A percentile compares a stretch with the other conserved stretches of the same genome.
Conservation (phyloP, 805 yeast species). For the Metschnikowia vanudenii region DNA sequence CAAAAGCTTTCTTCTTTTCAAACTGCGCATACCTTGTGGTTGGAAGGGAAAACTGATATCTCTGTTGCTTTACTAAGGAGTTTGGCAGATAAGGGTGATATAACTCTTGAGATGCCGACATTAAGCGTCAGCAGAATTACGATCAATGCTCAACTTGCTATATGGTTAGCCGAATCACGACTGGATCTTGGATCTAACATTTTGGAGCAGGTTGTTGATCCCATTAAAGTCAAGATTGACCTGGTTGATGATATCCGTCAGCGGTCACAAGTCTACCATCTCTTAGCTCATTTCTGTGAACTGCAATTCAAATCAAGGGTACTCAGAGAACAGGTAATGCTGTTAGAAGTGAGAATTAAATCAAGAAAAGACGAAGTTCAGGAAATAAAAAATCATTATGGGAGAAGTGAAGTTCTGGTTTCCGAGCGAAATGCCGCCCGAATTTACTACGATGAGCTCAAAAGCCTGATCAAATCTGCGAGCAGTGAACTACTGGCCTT, state of each 20-base stretch:
- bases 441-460: slow-evolving; percentile 49
- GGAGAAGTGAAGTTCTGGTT: slow-evolving; percentile 38
- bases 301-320: slow-evolving; percentile 50
- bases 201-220: slow-evolving; percentile 54
- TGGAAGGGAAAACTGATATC: slow-evolving; percentile 50
- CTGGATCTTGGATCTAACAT: slow-evolving; percentile 64
- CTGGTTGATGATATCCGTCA: slow-evolving; percentile 20
- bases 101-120: slow-evolving; percentile 16
- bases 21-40: slow-evolving; percentile 66
- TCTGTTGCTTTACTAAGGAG: slow-evolving; percentile 56
- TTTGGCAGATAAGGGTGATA: slow-evolving; percentile 14
- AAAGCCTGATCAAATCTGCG: slow-evolving; percentile 50
- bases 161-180: slow-evolving; percentile 72
- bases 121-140: slow-evolving; percentile 23
- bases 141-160: slow-evolving; percentile 47
- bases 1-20: slow-evolving; percentile 28
- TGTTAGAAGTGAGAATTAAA: slow-evolving; percentile 38
- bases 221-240: slow-evolving; percentile 30
- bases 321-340: slow-evolving; percentile 44
- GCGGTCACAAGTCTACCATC: slow-evolving; percentile 50
- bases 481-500: slow-evolving; percentile 42
- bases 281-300: slow-evolving; percentile 74
- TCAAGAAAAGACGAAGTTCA: slow-evolving; percentile 48
- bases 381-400: slow-evolving; percentile 46
- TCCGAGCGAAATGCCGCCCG: slow-evolving; percentile 53